Conservation (phyloP, 148 eudicot species). For the Arbutus unedo region DNA sequence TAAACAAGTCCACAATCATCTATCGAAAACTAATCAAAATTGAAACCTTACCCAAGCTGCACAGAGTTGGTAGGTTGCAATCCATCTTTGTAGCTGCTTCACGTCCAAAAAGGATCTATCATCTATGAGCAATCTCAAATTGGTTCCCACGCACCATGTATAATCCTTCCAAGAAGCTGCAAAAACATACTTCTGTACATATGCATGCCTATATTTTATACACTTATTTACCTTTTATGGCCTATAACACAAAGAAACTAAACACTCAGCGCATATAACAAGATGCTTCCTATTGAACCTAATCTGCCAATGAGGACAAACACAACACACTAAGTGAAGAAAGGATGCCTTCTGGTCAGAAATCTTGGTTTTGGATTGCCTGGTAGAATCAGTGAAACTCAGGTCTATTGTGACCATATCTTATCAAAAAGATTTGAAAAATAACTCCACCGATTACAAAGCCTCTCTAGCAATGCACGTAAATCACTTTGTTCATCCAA, state of each 20-base stretch:
- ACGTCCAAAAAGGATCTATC: not conserved
- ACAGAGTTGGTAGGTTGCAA: not conserved
- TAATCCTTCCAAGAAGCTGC: not conserved
- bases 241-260: not conserved
- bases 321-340: not conserved
- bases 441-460: not conserved
- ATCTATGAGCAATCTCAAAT: not conserved
- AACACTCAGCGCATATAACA: not conserved
- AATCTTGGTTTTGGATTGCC: not conserved
- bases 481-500: not conserved
- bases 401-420: not conserved
- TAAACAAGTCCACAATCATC: not conserved
- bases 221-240: not conserved
- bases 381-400: not conserved
- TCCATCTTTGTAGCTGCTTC: not conserved
- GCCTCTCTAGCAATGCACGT: not conserved
- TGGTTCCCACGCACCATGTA: not conserved
- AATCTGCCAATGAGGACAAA: not conserved
- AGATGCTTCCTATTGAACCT: not conserved
- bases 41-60: not conserved
- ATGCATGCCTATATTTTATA: not conserved
- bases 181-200: not conserved
- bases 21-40: not conserved
- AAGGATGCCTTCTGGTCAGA: not conserved
- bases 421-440: not conserved